These are phyloP conservation scores for Phytophthora macrochlamydospora DNA, from an alignment of 352 stramenopile genomes.

Conservation along the genomic window DNA sequence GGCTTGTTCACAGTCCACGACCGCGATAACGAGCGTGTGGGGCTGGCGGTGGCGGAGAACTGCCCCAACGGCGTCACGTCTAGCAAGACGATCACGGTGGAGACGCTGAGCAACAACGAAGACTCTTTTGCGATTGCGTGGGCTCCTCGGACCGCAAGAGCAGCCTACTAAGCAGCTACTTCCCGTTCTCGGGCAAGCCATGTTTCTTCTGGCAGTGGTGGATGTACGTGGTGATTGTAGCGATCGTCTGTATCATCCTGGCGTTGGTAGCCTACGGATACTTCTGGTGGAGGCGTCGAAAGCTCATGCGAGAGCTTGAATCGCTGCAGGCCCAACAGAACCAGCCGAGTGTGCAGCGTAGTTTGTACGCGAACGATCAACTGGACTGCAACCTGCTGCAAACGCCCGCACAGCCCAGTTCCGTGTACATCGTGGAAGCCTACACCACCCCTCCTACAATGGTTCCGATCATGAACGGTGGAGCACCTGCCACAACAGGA, in stretches of 20 bases:
- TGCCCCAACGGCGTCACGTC: constrained; percentile 78
- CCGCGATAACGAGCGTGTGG: constrained; percentile 55
- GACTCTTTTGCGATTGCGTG: constrained; percentile 72
- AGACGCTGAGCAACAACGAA: constrained; percentile 29
- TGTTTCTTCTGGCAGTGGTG: constrained; percentile 91
- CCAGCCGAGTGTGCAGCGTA: constrained; percentile 37
- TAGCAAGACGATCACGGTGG: constrained; percentile 67
- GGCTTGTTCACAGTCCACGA: constrained; percentile 85
- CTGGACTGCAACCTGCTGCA: constrained; percentile 51
- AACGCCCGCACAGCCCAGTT: constrained; percentile 29
- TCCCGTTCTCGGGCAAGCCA: constrained; percentile 64
- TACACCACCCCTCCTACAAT: constrained; percentile 21
- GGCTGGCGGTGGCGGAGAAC: constrained; percentile 66
- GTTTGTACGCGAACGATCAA: constrained; percentile 40
- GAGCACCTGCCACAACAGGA: constrained; percentile 14
- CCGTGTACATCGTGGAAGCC: constrained; percentile 31
- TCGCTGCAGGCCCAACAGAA: constrained; percentile 35
- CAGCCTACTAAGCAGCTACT: constrained; percentile 64
- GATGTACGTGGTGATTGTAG: constrained; percentile 84
- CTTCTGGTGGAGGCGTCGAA: constrained; percentile 56
- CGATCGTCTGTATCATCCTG: constrained; percentile 57
- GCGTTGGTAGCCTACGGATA: constrained; percentile 54
- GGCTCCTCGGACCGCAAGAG: constrained; percentile 57
- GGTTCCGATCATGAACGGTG: constrained; percentile 23
- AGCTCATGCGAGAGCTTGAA: constrained; percentile 50